Conservation (phyloP, 129 eudicot genomes). For the Cynara cardunculus region DNA sequence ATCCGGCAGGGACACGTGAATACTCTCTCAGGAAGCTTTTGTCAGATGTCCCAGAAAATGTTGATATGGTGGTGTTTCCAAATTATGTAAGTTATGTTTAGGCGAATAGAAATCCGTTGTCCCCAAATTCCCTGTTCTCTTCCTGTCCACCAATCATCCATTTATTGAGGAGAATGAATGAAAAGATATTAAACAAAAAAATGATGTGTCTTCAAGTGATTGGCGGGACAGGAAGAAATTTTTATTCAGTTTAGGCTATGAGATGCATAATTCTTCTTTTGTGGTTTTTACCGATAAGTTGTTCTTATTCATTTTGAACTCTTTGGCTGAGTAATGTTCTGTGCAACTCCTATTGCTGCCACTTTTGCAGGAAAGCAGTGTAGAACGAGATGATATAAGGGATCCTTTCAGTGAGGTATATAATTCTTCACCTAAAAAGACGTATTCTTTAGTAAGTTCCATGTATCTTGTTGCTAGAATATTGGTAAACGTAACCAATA, state of each 20-base stretch:
- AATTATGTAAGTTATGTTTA: conserved; percentile 53
- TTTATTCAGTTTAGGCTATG: neutral
- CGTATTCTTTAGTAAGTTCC: neutral
- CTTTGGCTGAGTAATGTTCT: neutral
- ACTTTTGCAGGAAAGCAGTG: conserved; percentile 58
- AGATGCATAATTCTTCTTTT: neutral
- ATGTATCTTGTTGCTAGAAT: neutral
- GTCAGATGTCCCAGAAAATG: conserved; percentile 40
- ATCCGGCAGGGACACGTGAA: conserved; percentile 66
- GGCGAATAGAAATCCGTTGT: neutral
- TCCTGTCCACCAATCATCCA: neutral
- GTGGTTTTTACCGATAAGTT: neutral
- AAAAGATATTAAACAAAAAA: neutral
- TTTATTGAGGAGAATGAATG: neutral
- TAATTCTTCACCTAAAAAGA: neutral
- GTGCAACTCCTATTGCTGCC: neutral
- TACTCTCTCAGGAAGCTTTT: conserved; percentile 57
- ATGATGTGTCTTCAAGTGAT: neutral
- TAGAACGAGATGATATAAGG: conserved; percentile 56
- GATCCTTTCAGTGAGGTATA: conserved; percentile 69
- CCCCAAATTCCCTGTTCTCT: neutral
- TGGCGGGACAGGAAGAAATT: neutral
- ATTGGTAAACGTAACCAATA: too few relatives aligned
- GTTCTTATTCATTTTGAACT: neutral
- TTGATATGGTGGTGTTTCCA: conserved; percentile 69